Evolutionary conservation across 371 early-diverging fungal species (phyloP), one percentile per base, ranked within the genome.

Genomic region (Mucor sp.): DNA sequence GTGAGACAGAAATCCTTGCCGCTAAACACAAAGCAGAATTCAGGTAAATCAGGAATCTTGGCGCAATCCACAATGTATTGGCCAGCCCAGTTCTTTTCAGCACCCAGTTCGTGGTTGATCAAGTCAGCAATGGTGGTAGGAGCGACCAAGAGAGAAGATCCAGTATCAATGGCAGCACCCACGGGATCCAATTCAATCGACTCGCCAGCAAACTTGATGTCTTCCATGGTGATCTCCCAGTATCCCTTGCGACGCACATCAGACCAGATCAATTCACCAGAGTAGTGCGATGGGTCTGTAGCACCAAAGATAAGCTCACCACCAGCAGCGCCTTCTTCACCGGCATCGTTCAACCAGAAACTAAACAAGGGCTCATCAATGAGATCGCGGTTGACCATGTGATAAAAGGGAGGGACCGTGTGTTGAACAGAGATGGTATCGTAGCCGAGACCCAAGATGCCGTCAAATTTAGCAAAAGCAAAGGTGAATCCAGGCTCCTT

Each of bases 331-430:
- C 79, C 82, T 11, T 74, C 81, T 15, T 70, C 85, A 47, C 79
- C 76, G 23, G 67, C 74, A 70, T 84, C 82, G 56, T 82, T 85
- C 39, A 97, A 77, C 83, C 92, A 96, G 75, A 95, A 93, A 4
- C 90, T 89, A 71, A 97, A 95, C 27, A 96, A 44, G 4, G 92
- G 92, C 63, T 92, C 84, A 41, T 93, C 90, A 19, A 97, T 55
- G 58, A 95, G 76, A 19, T 81, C 79, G 61, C 87, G 84, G 74
- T 93, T 82, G 44, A 95, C 86, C 92, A 97, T 91, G 65, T 89
- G 85, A 77, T 96, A 96, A 78, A 97, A 93, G 0, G 98, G 98
- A 15, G 98, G 97, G 11, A 93, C 92, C 12, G 92, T 93, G 23
- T 85, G 80, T 41, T 91, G 74, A 33, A 96, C 96, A 21, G 96